A percentile compares a stretch with the other conserved stretches of the same genome.
These are phyloP conservation scores for Beauveria medogensis DNA, from an alignment of 2,329 filamentous ascomycete genomes.

Conservation along the genomic window DNA sequence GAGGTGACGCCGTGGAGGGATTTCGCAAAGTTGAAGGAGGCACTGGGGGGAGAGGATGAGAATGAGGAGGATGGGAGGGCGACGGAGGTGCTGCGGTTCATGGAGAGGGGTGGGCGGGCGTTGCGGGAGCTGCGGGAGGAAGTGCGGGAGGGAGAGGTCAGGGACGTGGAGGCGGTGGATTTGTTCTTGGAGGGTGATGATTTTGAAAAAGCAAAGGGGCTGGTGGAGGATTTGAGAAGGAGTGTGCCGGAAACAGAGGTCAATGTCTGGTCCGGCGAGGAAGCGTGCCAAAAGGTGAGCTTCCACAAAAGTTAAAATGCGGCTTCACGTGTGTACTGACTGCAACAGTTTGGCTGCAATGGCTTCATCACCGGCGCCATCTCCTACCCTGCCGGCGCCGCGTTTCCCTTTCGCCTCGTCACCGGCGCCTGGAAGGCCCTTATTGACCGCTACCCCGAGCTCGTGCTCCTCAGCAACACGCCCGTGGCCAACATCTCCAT, in stretches of 20 bases:
- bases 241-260: slow-evolving; percentile 34
- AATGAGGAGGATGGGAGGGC: slow-evolving; percentile 25
- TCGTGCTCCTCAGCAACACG: slow-evolving; percentile 33
- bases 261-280: slow-evolving; percentile 24
- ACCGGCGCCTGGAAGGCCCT: slow-evolving; percentile 37
- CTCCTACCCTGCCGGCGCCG: slow-evolving; percentile 37
- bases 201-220: slow-evolving; percentile 23
- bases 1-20: slow-evolving; percentile 36
- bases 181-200: slow-evolving; percentile 31
- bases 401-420: slow-evolving; percentile 44
- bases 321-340: background rate
- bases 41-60: slow-evolving; percentile 21
- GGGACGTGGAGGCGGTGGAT: slow-evolving; percentile 39
- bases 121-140: slow-evolving; percentile 30
- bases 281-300: slow-evolving; percentile 24
- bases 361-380: slow-evolving; percentile 32
- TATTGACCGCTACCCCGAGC: slow-evolving; percentile 23
- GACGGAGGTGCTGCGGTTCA: slow-evolving; percentile 33
- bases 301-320: too few species aligned
- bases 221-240: slow-evolving; percentile 25
- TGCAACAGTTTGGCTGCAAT: slow-evolving; percentile 26
- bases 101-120: slow-evolving; percentile 32
- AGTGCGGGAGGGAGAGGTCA: slow-evolving; percentile 31
- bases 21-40: slow-evolving; percentile 26
- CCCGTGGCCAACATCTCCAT: slow-evolving; percentile 18